phyloP scores from a whole-genome alignment of 306 rosid genomes.

The Clitoria ternatea region DNA sequence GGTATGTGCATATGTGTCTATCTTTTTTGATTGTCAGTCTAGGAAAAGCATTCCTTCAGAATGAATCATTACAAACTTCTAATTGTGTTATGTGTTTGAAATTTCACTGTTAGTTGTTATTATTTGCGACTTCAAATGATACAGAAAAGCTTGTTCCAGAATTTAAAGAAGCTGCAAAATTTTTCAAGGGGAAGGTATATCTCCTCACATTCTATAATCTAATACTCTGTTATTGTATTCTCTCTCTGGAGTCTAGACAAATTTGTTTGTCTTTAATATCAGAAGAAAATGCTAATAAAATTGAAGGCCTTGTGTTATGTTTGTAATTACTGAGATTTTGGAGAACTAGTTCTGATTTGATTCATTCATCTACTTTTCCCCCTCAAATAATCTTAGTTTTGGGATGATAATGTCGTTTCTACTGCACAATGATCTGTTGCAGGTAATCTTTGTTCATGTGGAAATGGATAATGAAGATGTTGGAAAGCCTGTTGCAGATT shows the following conservation, averaged over 20 bases:
- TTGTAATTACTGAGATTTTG: not conserved
- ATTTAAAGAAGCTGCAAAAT: slow-evolving; percentile 70
- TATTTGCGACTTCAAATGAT: slow-evolving; percentile 70
- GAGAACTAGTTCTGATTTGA: not conserved
- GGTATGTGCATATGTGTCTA: slow-evolving; percentile 40
- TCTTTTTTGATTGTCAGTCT: slow-evolving; percentile 1
- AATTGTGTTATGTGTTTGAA: slow-evolving; percentile 24
- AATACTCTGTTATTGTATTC: slow-evolving; percentile 3
- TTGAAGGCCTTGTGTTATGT: not conserved
- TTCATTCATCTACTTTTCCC: not conserved
- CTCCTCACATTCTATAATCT: slow-evolving; percentile 14
- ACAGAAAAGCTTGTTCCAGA: slow-evolving; percentile 59
- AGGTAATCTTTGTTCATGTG: slow-evolving; percentile 88
- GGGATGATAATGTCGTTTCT: slow-evolving; percentile 7
- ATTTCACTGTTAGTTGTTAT: slow-evolving; percentile 52
- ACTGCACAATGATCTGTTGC: slow-evolving; percentile 39
- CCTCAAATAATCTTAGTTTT: slow-evolving; percentile 7
- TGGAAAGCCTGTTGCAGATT: slow-evolving; percentile 91
- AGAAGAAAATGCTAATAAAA: not conserved
- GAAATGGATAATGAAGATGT: slow-evolving; percentile 80
- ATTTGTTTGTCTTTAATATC: slow-evolving; percentile 5
- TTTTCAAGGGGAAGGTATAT: slow-evolving; percentile 89
- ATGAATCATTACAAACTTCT: slow-evolving; percentile 11
- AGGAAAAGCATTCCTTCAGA: slow-evolving; percentile 3
- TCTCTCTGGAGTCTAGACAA: slow-evolving; percentile 1